Evolutionary conservation across 2,329 filamentous ascomycete genomes (phyloP), one percentile per base, ranked within the genome.

Genomic region (Scytalidium sp.): DNA sequence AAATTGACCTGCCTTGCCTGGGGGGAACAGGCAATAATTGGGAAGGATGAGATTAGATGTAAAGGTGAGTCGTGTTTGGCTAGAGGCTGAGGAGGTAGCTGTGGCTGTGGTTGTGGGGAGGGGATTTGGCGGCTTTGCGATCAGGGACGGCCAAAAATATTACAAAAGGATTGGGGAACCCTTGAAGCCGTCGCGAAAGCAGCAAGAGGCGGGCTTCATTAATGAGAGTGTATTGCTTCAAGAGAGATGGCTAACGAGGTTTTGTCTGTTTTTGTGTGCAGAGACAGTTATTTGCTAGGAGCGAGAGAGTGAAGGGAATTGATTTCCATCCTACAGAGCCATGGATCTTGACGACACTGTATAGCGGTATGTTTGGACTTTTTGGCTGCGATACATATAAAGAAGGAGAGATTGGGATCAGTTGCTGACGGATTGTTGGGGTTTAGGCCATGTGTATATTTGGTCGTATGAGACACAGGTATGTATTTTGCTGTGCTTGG

Each of bases 311-410:
- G 60, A 97, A 97, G 76, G 88, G 88, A 67, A 91, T 96, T 71
- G 93, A 97, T 76, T 97, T 97, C 70, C 93, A 97, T 70, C 92
- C 91, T 40, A 90, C 90, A 52, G 93, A 97, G 76, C 91, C 92
- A 83, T 97, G 93, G 90, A 89, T 92, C 60, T 81, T 97, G 65
- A 97, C 93, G 25, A 97, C 94, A 20, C 78, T 99, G 57, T 99
- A 99, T 74, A 96, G 90, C 76, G 91, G 88, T 91, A 84, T 70
- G 79, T 55, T 43, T 49, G 13, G 22, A 40, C 25, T 49, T 46
- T 52, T 21, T 36, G n/a, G n/a, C 47, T 49, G 47, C 40, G 43
- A 22, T 56, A 46, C 50, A 54, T 52, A 51, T 49, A 63, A 67
- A 63, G 66, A 58, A 55, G 49, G 47, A 45, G 20, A 53, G 41